These are phyloP conservation scores for Albifimbria verrucaria DNA, from an alignment of 2,329 filamentous ascomycete species.

Conservation along the genomic window DNA sequence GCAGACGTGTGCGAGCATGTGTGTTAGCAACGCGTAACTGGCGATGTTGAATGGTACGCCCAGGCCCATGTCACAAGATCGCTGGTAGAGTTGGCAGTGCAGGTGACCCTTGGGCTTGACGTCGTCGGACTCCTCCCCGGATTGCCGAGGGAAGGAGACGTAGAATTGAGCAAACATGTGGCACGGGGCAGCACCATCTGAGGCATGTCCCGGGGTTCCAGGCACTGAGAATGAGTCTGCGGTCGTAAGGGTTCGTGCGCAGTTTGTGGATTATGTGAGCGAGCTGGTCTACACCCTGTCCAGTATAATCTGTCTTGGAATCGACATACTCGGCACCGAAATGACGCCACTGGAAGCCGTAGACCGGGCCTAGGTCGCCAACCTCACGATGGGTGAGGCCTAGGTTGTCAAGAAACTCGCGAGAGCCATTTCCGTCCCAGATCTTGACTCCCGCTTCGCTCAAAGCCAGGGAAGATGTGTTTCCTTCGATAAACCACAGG, in stretches of 20 bases:
- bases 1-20: constrained; percentile 89
- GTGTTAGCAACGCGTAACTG: constrained; percentile 86
- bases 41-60: constrained; percentile 98
- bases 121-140: constrained; percentile 13
- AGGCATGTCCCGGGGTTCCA: constrained; percentile 89
- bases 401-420: constrained; percentile 82
- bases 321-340: constrained; percentile 90
- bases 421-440: constrained; percentile 95
- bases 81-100: constrained; percentile 88
- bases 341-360: constrained; percentile 98
- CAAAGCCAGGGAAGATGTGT: constrained; percentile 75
- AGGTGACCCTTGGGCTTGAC: constrained; percentile 64
- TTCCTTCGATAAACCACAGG: constrained; percentile 90
- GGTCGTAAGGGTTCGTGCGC: constrained; percentile 78
- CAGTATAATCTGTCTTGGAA: constrained; percentile 75
- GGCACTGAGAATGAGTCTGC: constrained; percentile 83
- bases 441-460: constrained; percentile 85
- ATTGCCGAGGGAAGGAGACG: constrained; percentile 64
- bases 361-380: constrained; percentile 91
- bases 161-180: constrained; percentile 99
- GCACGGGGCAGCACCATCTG: constrained; percentile 93
- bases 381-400: constrained; percentile 78
- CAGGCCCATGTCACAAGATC: constrained; percentile 94
- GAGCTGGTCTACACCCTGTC: constrained; percentile 89
- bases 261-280: constrained; percentile 87